Evolutionary conservation across 108 stramenopile species (phyloP), one percentile per base, ranked within the genome.

Genomic region (Fragilaria crotonensis): DNA sequence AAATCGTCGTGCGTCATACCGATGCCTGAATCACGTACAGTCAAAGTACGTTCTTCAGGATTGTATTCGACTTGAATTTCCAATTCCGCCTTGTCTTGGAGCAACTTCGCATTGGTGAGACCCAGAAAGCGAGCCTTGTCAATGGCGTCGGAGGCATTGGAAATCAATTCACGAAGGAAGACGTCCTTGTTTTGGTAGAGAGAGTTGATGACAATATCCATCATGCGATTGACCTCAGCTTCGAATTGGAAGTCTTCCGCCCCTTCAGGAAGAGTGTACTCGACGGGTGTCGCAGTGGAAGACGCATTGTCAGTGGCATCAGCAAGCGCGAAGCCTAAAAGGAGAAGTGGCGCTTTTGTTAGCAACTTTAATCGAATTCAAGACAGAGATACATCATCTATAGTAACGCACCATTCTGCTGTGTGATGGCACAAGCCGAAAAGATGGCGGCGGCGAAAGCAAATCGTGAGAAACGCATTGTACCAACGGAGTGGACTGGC

Each of bases 121-220:
- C 85, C 64, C 30, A 98, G 63, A 87, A 98, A 99, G 14, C 99
- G 89, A 32, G 98, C 83, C 78, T 99, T 99, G 76, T 99, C 99
- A 1, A 99, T 78, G 14, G 99, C 99, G 63, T 98, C 98, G 28
- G 90, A 90, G n/a, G 96, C 96, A 64, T 98, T 98, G 56, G 94
- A 95, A 60, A 99, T 98, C 25, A 99, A 66, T 51, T 95, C 94
- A 41, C 97, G 84, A 20, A 97, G 72, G 73, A 95, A 96, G 41
- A 98, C 83, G 48, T 98, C 97, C 68, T 95, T 98, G 88, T 96
- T 99, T 70, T 96, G 95, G 87, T 99, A 99, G 33, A 99, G 89
- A 19, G 94, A 96, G 76, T 99, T 98, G 67, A 99, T 94, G 67
- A 99, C 96, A 76, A 99, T 99, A 76, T 99, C 98, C 69, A 99